Base-by-base conservation (phyloP, 2,329 filamentous ascomycete genomes). In the Ophiocordyceps sinensis region DNA sequence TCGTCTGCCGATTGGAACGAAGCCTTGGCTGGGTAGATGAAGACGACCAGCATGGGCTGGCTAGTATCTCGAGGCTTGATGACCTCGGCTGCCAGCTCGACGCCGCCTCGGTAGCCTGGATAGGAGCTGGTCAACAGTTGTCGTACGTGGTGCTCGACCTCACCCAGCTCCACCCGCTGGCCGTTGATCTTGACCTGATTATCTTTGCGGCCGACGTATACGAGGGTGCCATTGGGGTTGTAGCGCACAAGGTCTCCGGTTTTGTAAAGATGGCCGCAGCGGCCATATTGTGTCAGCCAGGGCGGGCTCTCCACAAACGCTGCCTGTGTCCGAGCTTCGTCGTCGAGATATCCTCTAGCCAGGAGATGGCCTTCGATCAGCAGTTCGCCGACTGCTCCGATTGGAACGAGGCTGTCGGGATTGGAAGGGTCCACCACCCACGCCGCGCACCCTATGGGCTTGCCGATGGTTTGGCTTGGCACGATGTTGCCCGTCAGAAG, bases 131-230 rank as follows among this genome's bases (percentile, higher is more conserved):
- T 26, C 7, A 38, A 15, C 5, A 29, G n/a, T 30, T 17, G 26
- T 11, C 26, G 37, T 11, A 30, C 28, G n/a, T 30, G 26, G 6
- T 38, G 9, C 37, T 38, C 37, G n/a, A 38, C 26, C n/a, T 26
- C 37, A 13, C n/a, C 26, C 21, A 45, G 43, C 14, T 48, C 46
- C 29, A 48, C 36, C 5, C 46, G 43, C 36, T 48, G 46, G 14
- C 77, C 75, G 15, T 64, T 61, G 10, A 77, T 53, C 47, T 77
- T 77, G 32, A 76, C 47, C 77, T 77, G 35, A 76, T 4, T 34
- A 14, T 34, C 32, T 4, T 34, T 34, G n/a, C 32, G 32, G 8
- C 32, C 14, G n/a, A 34, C 47, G 39, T 61, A 67, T 0, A 53
- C 46, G 9, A 70, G 51, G 14, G 44, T 47, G 4, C 63, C 62